Base-by-base conservation (phyloP, 1,139 yeast genomes). In the Scheffersomyces insectosa region DNA sequence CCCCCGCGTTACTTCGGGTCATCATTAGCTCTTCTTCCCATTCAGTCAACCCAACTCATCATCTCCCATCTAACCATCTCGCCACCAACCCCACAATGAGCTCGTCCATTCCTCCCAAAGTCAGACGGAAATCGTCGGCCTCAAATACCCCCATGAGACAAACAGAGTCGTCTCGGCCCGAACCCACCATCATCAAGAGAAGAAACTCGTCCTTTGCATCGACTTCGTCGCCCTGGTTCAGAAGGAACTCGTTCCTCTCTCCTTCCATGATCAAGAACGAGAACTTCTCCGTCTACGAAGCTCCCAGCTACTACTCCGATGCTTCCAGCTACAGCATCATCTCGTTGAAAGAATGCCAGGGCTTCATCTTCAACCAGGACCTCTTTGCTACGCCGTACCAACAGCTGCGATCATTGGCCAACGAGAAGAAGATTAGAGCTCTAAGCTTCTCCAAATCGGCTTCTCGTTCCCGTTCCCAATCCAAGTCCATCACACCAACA, bases 331-430 rank as follows among this genome's bases (percentile, higher is more conserved):
- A 67, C 48, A 70, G 65, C 44, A 68, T 73, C 12, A 70, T 76
- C 37, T 75, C 81, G 30, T 66, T 85, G 31, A 75, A 75, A 40
- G 88, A 84, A 56, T 74, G 83, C 39, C 91, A 85, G 58, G 93
- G 93, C 5, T 85, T 85, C 55, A 66, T 80, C 14, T 85, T 88
- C 76, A 85, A 85, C 60, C 89, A 83, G 54, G 88, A 83, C 54
- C 65, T 85, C 45, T 85, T 84, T 70, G 89, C 87, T 8, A 73
- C 83, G 7, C 79, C 83, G 7, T 81, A 79, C 56, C 86, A 81
- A 51, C 89, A 83, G 52, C 77, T 72, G 55, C 60, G 76, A 40
- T 73, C 82, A 1, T 50, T 70, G 3, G 67, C 76, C 1, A 70
- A 65, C 43, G 80, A 73, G 44, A 56, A 62, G 41, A 66, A 60